Percentiles rank a stretch among this genome's conserved stretches.
These are phyloP conservation scores for Arthrinium puccinioides DNA, from an alignment of 2,329 filamentous ascomycete genomes.

Conservation along the genomic window DNA sequence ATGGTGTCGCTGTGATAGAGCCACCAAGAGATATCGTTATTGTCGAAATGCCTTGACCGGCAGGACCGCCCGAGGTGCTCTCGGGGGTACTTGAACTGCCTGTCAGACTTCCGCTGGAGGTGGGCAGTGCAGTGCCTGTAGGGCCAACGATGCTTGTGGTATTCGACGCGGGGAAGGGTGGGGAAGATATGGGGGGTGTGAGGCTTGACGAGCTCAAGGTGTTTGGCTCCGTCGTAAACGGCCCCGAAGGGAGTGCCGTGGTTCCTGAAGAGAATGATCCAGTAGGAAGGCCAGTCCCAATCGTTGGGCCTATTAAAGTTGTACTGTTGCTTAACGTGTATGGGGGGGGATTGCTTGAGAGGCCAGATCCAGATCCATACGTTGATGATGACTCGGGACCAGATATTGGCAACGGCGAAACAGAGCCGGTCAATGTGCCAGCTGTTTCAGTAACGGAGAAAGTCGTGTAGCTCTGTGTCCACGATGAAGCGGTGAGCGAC, in stretches of 20 bases:
- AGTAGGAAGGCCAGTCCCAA: no score
- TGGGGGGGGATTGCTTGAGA: no score
- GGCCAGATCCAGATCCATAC: no score
- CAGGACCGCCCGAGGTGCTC: neutral
- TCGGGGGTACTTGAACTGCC: neutral
- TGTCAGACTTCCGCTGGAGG: neutral
- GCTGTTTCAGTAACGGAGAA: slow-evolving; percentile 1
- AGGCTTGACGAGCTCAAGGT: no score
- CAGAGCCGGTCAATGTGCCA: slow-evolving; percentile 2
- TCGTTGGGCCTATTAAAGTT: no score
- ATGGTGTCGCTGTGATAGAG: no score
- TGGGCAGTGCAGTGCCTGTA: neutral
- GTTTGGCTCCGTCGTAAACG: no score
- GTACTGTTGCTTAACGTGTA: no score
- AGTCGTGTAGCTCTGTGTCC: neutral
- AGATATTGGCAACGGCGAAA: neutral
- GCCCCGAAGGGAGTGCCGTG: no score
- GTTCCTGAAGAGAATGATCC: no score
- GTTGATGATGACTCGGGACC: neutral
- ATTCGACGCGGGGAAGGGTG: slow-evolving; percentile 1
- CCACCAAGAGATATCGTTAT: no score
- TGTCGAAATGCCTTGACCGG: slow-evolving; percentile 1
- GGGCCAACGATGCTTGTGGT: neutral
- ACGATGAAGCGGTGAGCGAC: neutral
- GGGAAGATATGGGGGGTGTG: no score